These are phyloP conservation scores for Cercophora newfieldiana DNA, from an alignment of 495 filamentous ascomycete species.

Conservation along the genomic window DNA sequence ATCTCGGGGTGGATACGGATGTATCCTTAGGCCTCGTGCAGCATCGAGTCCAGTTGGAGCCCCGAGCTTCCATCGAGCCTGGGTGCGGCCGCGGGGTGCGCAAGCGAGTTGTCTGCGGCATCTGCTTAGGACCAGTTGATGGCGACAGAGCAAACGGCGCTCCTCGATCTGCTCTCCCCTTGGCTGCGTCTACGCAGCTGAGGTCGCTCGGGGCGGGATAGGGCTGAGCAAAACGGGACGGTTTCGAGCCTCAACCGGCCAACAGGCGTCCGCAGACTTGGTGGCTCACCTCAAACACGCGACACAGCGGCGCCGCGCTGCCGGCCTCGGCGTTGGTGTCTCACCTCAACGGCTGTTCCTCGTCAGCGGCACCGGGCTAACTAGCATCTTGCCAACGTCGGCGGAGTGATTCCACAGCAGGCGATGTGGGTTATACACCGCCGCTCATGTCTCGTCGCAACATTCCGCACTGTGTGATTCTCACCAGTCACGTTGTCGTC, in stretches of 20 bases:
- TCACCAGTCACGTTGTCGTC: background rate
- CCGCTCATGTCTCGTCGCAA: background rate
- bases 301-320: background rate
- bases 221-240: slow-evolving; percentile 10
- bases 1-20: slow-evolving; percentile 1
- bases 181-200: background rate
- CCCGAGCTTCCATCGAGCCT: background rate
- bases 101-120: background rate
- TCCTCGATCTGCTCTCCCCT: background rate
- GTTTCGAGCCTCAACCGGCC: background rate
- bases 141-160: background rate
- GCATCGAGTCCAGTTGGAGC: background rate
- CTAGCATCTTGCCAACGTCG: background rate
- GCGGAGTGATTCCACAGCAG: background rate
- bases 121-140: background rate
- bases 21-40: background rate
- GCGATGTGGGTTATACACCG: background rate
- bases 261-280: background rate
- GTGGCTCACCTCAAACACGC: background rate
- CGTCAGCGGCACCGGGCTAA: background rate
- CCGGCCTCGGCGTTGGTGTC: background rate
- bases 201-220: background rate
- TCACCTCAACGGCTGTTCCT: background rate
- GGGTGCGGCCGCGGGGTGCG: background rate
- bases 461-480: background rate